phyloP scores from a whole-genome alignment of 169 alveolate species.

The Eimeria necatrix region DNA sequence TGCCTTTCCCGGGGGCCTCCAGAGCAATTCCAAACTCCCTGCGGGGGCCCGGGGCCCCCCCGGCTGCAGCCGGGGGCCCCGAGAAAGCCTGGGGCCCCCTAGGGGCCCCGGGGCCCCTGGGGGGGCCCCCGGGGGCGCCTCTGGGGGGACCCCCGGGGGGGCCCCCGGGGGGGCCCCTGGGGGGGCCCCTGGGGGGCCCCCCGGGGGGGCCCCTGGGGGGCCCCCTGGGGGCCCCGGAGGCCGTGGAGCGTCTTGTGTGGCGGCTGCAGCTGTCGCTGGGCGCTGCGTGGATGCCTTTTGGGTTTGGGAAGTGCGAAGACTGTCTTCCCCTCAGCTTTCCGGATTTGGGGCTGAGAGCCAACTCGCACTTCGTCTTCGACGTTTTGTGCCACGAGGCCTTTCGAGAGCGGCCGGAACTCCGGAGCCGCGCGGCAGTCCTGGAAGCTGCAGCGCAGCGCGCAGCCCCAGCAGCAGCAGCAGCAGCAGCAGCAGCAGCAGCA shows the following conservation, averaged over 20 bases:
- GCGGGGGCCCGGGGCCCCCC: neutral
- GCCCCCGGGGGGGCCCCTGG: neutral
- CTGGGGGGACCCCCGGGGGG: neutral
- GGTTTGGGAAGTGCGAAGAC: constrained; percentile 31
- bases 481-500: no score
- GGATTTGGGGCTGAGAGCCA: constrained; percentile 33
- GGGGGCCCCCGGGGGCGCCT: neutral
- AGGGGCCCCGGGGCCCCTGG: neutral
- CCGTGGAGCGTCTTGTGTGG: constrained; percentile 67
- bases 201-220: neutral
- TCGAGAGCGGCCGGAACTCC: constrained; percentile 56
- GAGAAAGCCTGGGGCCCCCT: neutral
- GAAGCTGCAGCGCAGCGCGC: neutral
- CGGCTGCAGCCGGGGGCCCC: neutral
- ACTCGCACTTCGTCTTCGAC: constrained; percentile 48
- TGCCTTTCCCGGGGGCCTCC: constrained; percentile 23
- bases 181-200: neutral
- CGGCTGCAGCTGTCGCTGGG: constrained; percentile 68
- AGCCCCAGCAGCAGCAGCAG: neutral
- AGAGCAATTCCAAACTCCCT: constrained; percentile 48
- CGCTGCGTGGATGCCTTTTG: constrained; percentile 63
- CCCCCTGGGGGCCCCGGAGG: neutral
- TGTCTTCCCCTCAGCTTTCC: constrained; percentile 13
- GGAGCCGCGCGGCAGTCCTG: constrained; percentile 12
- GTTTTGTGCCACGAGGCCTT: constrained; percentile 63